Base-by-base conservation (phyloP, 2,329 filamentous ascomycete species). In the Boeremia exigua region DNA sequence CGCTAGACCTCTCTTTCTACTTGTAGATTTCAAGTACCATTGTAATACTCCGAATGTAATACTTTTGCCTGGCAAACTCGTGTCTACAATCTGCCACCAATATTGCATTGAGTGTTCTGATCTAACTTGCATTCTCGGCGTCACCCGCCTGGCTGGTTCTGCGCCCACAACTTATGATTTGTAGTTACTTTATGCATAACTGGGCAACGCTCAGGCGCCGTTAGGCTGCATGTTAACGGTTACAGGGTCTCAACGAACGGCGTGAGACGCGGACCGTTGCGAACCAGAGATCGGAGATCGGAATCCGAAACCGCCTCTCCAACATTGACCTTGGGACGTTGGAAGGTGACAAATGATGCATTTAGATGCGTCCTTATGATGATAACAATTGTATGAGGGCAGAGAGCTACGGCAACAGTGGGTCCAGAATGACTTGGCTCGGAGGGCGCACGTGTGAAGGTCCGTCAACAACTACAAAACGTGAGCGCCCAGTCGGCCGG, bases 1-100 rank as follows among this genome's bases (percentile, higher is more conserved):
- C 53, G 53, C 53, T 56, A 56, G 53, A 46, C 32, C 40, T 48
- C 51, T 47, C 32, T 33, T 56, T 56, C 53, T 47, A 56, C 53
- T 56, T 56, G 42, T 56, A 56, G 53, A 56, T 37, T 38, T 51
- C 53, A 56, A 56, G 53, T 51, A 48, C 53, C 38, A 7, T 56
- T 51, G 37, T 56, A 56, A 56, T 56, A 56, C 47, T 46, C 53
- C 46, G 11, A 55, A 55, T 55, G 23, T 50, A 55, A 50, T 55
- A 47, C 19, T 36, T 46, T 49, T 55, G 46, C 47, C 53, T 55
- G 36, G 53, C 53, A 55, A 46, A 45, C n/a, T n/a, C 23, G 2
- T n/a, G n/a, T 12, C 25, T 15, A 27, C 19, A 10, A 7, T 10
- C 32, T n/a, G 8, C 10, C 28, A 9, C 14, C 10, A 17, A 23